A percentile compares a stretch with the other conserved stretches of the same genome.
Evolutionary conservation across 805 yeast species (phyloP).

Genomic region (Metschnikowia picachoensis): DNA sequence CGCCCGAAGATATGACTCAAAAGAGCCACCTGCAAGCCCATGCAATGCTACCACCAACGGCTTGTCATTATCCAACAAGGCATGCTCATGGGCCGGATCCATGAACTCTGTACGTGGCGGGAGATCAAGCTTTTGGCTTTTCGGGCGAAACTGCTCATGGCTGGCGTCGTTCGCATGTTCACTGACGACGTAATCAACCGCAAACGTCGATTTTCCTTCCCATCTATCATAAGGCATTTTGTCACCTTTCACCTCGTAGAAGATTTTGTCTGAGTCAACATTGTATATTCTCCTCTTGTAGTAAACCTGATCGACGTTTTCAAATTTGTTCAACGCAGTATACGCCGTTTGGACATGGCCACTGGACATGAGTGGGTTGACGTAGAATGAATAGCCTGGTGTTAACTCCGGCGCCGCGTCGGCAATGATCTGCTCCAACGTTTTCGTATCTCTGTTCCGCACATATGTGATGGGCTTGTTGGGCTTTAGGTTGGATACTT

Average conservation of each 20-base stretch:
- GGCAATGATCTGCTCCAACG: slow-evolving; percentile 29
- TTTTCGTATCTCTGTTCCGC: not conserved
- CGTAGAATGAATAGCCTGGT: slow-evolving; percentile 32
- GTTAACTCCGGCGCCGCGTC: slow-evolving; percentile 38
- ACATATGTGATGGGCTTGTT: slow-evolving; percentile 8
- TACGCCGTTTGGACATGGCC: slow-evolving; percentile 52
- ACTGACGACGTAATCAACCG: slow-evolving; percentile 46
- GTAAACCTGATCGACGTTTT: slow-evolving; percentile 37
- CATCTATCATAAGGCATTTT: slow-evolving; percentile 36
- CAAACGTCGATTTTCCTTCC: slow-evolving; percentile 43
- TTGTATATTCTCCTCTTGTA: slow-evolving; percentile 43
- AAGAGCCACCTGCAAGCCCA: slow-evolving; percentile 79
- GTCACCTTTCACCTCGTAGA: slow-evolving; percentile 27
- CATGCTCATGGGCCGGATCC: slow-evolving; percentile 40
- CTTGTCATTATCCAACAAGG: slow-evolving; percentile 30
- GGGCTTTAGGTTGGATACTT: slow-evolving; percentile 8
- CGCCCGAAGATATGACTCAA: slow-evolving; percentile 67
- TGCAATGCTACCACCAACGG: slow-evolving; percentile 64
- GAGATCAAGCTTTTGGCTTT: slow-evolving; percentile 49
- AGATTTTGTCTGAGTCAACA: slow-evolving; percentile 23
- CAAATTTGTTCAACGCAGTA: slow-evolving; percentile 42
- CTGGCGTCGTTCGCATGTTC: slow-evolving; percentile 16
- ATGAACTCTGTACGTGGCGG: slow-evolving; percentile 69
- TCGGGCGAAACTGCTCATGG: slow-evolving; percentile 32
- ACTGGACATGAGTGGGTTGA: slow-evolving; percentile 45